These are phyloP conservation scores for Arachnomyces sp. DNA, from an alignment of 2,329 filamentous ascomycete species.

Conservation along the genomic window DNA sequence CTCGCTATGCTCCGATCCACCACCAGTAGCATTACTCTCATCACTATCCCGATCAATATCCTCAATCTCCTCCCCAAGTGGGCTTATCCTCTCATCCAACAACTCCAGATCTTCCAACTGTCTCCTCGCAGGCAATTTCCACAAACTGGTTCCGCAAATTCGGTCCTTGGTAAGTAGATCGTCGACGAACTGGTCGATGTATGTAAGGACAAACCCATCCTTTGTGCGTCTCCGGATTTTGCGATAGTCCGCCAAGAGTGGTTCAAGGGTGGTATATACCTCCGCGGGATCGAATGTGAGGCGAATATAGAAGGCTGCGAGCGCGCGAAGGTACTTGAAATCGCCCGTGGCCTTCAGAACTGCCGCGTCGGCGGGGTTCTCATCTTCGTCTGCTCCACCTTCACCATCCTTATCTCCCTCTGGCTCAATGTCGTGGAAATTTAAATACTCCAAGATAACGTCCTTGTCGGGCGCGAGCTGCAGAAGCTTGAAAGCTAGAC, in stretches of 20 bases:
- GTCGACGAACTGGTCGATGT: constrained; percentile 88
- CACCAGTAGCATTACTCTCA: constrained; percentile 18
- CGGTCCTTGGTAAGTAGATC: constrained; percentile 81
- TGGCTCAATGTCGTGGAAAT: constrained; percentile 64
- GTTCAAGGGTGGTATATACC: constrained; percentile 72
- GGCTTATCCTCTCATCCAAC: constrained; percentile 75
- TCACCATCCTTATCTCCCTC: constrained; percentile 15
- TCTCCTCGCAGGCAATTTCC: constrained; percentile 78
- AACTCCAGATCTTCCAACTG: constrained; percentile 82
- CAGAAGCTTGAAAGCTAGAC: constrained; percentile 86
- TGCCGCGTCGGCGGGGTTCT: constrained; percentile 13
- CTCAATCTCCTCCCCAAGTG: constrained; percentile 59
- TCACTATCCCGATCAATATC: constrained; percentile 33
- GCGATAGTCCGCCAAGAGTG: constrained; percentile 68
- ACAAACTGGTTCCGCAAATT: constrained; percentile 82
- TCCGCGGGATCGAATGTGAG: constrained; percentile 75
- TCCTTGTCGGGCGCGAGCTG: constrained; percentile 75
- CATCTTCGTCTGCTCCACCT: constrained; percentile 10
- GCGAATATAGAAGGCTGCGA: constrained; percentile 89
- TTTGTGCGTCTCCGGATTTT: constrained; percentile 74
- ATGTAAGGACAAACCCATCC: constrained; percentile 66
- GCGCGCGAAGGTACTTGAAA: constrained; percentile 72
- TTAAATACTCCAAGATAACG: constrained; percentile 70
- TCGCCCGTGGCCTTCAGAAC: constrained; percentile 33
- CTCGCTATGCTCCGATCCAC: constrained; percentile 14